Evolutionary conservation across 805 yeast genomes (phyloP).

Genomic region (Diddensiella santjacobensis): DNA sequence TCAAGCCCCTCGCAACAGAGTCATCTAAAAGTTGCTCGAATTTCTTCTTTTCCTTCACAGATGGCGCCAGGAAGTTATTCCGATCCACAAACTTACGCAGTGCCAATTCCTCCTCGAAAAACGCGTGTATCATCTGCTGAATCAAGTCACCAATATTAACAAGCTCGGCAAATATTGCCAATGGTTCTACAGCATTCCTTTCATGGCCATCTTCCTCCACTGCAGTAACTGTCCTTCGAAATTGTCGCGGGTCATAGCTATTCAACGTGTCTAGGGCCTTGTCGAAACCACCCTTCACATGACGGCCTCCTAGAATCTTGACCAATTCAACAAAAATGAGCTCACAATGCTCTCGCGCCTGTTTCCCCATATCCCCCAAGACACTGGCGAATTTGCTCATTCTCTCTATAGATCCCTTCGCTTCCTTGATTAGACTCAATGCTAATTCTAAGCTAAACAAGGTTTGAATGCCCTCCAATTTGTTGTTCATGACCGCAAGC

Average conservation of each 20-base stretch:
- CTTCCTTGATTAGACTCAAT: constrained; percentile 63
- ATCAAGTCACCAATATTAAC: constrained; percentile 91
- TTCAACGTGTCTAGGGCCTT: constrained; percentile 69
- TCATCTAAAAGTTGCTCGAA: constrained; percentile 81
- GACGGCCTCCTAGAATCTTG: constrained; percentile 61
- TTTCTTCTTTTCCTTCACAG: constrained; percentile 73
- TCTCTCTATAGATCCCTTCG: constrained; percentile 59
- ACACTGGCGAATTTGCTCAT: constrained; percentile 44
- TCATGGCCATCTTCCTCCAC: constrained; percentile 19
- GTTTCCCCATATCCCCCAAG: constrained; percentile 32
- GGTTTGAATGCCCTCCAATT: constrained; percentile 69
- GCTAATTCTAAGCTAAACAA: constrained; percentile 80
- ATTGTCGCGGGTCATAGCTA: constrained; percentile 60
- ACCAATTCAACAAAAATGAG: constrained; percentile 67
- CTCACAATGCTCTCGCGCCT: constrained; percentile 47
- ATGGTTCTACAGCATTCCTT: constrained; percentile 60
- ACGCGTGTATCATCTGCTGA: constrained; percentile 86
- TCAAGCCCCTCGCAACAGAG: constrained; percentile 88
- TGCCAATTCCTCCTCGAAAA: constrained; percentile 79
- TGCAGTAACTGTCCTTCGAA: constrained; percentile 27
- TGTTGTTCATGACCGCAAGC: constrained; percentile 69
- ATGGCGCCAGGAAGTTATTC: constrained; percentile 73
- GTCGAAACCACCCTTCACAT: constrained; percentile 79
- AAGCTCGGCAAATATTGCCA: constrained; percentile 81
- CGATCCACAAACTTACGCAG: constrained; percentile 55